A percentile compares a stretch with the other conserved stretches of the same genome.
Evolutionary conservation across 1,284 basidiomycete genomes (phyloP).

Genomic region (Naganishia albida): DNA sequence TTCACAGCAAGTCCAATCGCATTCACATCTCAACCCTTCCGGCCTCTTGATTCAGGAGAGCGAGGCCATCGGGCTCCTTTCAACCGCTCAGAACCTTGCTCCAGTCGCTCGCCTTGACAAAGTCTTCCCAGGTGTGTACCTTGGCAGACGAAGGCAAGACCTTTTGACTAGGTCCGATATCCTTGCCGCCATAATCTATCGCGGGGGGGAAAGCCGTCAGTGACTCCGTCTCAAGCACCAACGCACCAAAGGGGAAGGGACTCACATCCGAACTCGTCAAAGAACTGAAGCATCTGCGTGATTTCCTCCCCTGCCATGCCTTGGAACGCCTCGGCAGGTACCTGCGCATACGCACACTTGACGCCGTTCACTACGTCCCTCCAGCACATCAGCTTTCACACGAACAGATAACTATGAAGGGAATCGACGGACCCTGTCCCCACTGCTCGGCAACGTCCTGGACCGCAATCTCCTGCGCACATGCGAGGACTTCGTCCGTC

Average conservation of each 20-base stretch:
- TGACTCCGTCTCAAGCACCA: not conserved
- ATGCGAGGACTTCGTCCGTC: conserved; percentile 25
- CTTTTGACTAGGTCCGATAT: conserved; percentile 21
- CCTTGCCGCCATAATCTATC: conserved; percentile 35
- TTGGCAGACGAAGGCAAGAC: conserved; percentile 18
- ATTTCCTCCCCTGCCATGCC: conserved; percentile 27
- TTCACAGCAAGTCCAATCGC: too few relatives aligned
- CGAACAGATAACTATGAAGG: too few relatives aligned
- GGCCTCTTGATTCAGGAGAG: too few relatives aligned
- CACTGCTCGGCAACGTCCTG: conserved; percentile 11
- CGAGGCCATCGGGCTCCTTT: not conserved
- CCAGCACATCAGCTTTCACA: not conserved
- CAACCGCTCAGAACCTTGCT: conserved; percentile 22
- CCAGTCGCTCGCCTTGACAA: conserved; percentile 31
- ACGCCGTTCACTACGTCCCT: conserved; percentile 13
- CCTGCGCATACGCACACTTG: conserved; percentile 8
- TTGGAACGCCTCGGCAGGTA: conserved; percentile 20
- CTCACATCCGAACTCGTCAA: conserved; percentile 34
- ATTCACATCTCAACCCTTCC: too few relatives aligned
- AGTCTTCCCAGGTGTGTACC: conserved; percentile 29
- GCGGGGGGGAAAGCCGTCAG: too few relatives aligned
- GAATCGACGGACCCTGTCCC: conserved; percentile 16
- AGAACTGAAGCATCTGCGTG: conserved; percentile 32
- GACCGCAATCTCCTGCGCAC: conserved; percentile 23
- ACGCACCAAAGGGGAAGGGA: not conserved